Base-by-base conservation (phyloP, 495 filamentous ascomycete species). In the Neurospora sp. region DNA sequence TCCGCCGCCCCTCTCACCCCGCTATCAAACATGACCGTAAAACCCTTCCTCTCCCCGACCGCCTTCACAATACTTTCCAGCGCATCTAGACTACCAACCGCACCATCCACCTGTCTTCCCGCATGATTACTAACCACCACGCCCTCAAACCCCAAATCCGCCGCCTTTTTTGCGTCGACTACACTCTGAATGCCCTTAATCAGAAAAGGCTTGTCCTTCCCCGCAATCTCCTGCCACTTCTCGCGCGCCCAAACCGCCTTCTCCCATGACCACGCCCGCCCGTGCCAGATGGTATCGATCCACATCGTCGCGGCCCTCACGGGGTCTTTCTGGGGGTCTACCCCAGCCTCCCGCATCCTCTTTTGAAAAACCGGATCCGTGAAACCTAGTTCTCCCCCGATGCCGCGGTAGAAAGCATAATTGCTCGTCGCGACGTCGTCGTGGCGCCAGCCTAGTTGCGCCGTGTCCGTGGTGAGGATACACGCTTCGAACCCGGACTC, bases 391-490 rank as follows among this genome's bases (percentile, higher is more conserved):
- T 79, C 78, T 72, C 83, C 82, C 16, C 86, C 86, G 18, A 81
- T 75, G 5, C 85, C 85, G 38, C 79, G 78, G 78, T 89, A 59
- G 82, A 91, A 79, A 79, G 88, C 86, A 8, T 86, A 75, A 70
- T 88, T 91, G 39, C 83, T 90, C 39, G 86, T 85, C 75, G 92
- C 90, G 35, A 92, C 82, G 78, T 92, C 90, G 2, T 82, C 83
- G 0, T 90, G 91, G 66, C 90, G 83, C 90, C 89, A 91, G 14
- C 84, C 81, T 40, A 91, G 79, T 10, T 82, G 83, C 71, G 83
- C 89, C 1, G 88, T 90, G 78, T 92, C 90, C 0, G 92, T 82
- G 1, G 90, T 92, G 0, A 92, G 85, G 54, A 91, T 83, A 7
- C 91, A 79, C 16, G 86, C 88, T 20, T 78, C 79, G 78, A 83